These are phyloP conservation scores for Camellia japonica DNA, from an alignment of 148 eudicot species.

Conservation along the genomic window DNA sequence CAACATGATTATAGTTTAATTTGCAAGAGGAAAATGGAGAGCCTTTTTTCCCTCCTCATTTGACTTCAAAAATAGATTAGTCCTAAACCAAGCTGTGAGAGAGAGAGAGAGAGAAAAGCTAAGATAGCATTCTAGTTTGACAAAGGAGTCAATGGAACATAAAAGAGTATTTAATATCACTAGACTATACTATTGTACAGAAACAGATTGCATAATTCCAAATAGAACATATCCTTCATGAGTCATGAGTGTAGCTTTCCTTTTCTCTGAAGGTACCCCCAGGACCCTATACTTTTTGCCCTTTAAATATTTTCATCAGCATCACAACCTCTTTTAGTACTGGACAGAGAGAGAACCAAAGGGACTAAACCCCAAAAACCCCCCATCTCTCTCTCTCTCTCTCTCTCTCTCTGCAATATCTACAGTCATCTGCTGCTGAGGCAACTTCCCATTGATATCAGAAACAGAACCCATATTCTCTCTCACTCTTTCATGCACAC, in stretches of 20 bases:
- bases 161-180: not conserved
- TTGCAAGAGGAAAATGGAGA: not conserved
- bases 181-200: not conserved
- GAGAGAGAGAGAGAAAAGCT: not conserved
- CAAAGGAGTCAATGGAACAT: not conserved
- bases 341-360: constrained; percentile 29
- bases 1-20: constrained; percentile 16
- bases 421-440: constrained; percentile 25
- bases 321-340: constrained; percentile 20
- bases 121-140: constrained; percentile 8
- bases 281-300: constrained; percentile 14
- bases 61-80: constrained; percentile 15
- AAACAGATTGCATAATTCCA: constrained; percentile 15
- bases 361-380: constrained; percentile 10
- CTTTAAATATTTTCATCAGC: constrained; percentile 14
- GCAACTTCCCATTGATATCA: constrained; percentile 13
- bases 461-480: constrained; percentile 9
- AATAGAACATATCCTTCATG: constrained; percentile 21
- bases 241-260: not conserved
- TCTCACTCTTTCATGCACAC: constrained; percentile 16
- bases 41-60: not conserved
- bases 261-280: constrained; percentile 21
- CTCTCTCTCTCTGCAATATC: constrained; percentile 39
- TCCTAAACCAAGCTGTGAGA: constrained; percentile 2
- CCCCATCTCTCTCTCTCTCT: constrained; percentile 24